Evolutionary conservation across 23 red algal species (phyloP).

Genomic region (Gracilaria caudata): DNA sequence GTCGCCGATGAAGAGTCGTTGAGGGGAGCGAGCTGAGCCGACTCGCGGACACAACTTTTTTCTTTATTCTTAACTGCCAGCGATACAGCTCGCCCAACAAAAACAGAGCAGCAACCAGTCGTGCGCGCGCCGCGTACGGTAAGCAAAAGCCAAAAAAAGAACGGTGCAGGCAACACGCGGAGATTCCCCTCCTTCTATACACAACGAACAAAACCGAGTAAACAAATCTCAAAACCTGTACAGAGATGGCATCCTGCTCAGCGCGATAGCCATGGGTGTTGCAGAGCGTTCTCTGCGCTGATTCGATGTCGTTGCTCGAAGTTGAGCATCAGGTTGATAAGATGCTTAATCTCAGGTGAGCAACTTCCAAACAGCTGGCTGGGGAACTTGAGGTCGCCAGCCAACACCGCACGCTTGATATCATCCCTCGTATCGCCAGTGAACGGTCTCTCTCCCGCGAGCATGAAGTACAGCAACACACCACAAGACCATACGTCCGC

Average conservation of each 20-base stretch:
- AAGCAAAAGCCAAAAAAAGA: conserved; percentile 6
- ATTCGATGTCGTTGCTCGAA: conserved; percentile 74
- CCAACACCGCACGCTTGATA: conserved; percentile 74
- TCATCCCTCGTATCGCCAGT: conserved; percentile 76
- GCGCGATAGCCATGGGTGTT: conserved; percentile 82
- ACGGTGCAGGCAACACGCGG: background rate
- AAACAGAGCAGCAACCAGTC: background rate
- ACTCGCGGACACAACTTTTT: background rate
- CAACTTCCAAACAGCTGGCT: conserved; percentile 77
- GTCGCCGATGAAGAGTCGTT: background rate
- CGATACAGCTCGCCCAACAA: background rate
- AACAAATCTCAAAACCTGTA: background rate
- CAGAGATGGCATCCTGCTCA: background rate
- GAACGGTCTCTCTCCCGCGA: conserved; percentile 81
- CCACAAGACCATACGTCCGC: conserved; percentile 90
- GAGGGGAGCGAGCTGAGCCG: background rate
- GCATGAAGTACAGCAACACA: conserved; percentile 87
- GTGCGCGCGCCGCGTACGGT: background rate
- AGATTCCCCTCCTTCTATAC: background rate
- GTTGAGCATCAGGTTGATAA: conserved; percentile 77
- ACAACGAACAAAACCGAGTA: conserved; percentile 3
- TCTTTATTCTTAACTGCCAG: background rate
- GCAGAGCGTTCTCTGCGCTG: conserved; percentile 73
- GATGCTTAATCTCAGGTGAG: conserved; percentile 70
- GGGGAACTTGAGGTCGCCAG: conserved; percentile 76